Base-by-base conservation (phyloP, 768 basidiomycete genomes). In the Amanita molliuscula region DNA sequence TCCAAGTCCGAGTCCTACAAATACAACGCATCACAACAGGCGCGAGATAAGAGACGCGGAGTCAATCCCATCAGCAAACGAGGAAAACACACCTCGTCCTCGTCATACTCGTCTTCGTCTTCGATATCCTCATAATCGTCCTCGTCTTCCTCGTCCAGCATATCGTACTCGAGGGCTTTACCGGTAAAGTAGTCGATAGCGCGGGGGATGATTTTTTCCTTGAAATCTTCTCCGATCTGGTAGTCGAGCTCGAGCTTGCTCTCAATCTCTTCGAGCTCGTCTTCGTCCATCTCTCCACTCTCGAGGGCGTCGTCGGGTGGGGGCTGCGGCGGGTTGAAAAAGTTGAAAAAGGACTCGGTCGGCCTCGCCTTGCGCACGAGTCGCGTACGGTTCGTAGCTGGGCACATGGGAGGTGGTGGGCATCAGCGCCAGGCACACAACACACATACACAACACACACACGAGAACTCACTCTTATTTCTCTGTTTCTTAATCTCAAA, bases 401-500 rank as follows among this genome's bases (percentile, higher is more conserved):
- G n/a, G n/a, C n/a, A n/a, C n/a, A n/a, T n/a, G n/a, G n/a, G n/a
- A n/a, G n/a, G n/a, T n/a, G n/a, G n/a, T n/a, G n/a, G n/a, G n/a
- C n/a, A n/a, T n/a, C n/a, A n/a, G n/a, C n/a, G n/a, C n/a, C n/a
- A n/a, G n/a, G n/a, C n/a, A n/a, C n/a, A n/a, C n/a, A n/a, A n/a
- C n/a, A n/a, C n/a, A n/a, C n/a, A 48, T 34, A 15, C 25, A 20
- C 38, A 4, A 50, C 44, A 41, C 35, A 25, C 29, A 31, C 8
- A 6, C 6, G 18, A 7, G 29, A 21, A 69, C 79, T 50, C 60
- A 96, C 94, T 93, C 78, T 97, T 99, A 73, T 99, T 99, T 61
- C 95, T 76, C 71, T 98, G 95, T 75, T 96, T 97, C 78, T 95
- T 96, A 66, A 97, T 94, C 73, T 98, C 95, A 59, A 90, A 88